These are phyloP conservation scores for Colletotrichum sp. DNA, from an alignment of 2,329 filamentous ascomycete species.

Conservation along the genomic window DNA sequence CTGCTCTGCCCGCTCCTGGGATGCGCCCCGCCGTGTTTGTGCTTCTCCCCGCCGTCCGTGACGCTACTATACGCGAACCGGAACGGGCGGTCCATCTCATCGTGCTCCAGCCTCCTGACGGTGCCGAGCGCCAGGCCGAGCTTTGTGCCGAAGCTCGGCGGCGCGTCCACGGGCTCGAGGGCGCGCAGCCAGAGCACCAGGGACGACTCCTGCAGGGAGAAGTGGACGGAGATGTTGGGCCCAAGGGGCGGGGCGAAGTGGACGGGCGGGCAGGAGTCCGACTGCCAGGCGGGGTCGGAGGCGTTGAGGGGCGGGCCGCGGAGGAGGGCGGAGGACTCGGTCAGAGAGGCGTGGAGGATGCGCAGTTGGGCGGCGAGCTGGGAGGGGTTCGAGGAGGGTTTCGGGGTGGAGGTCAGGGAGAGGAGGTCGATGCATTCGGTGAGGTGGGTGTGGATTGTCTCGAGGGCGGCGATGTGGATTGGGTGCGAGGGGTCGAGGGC, in stretches of 20 bases:
- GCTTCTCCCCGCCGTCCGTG: slow-evolving; percentile 24
- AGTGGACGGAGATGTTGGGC: slow-evolving; percentile 74
- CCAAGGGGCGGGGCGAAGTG: slow-evolving; percentile 53
- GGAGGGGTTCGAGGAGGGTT: slow-evolving; percentile 62
- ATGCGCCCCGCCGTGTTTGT: slow-evolving; percentile 11
- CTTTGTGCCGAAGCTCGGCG: slow-evolving; percentile 66
- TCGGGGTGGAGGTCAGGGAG: slow-evolving; percentile 57
- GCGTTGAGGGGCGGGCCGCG: slow-evolving; percentile 55
- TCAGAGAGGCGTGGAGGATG: slow-evolving; percentile 58
- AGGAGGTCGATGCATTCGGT: slow-evolving; percentile 85
- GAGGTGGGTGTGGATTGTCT: slow-evolving; percentile 75
- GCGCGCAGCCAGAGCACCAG: slow-evolving; percentile 74
- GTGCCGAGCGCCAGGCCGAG: slow-evolving; percentile 74
- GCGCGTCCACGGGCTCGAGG: slow-evolving; percentile 70
- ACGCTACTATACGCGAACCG: slow-evolving; percentile 51
- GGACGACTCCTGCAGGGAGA: slow-evolving; percentile 72
- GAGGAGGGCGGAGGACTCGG: slow-evolving; percentile 56
- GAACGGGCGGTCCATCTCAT: slow-evolving; percentile 82
- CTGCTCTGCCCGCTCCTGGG: neutral
- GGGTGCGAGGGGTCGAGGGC: slow-evolving; percentile 52
- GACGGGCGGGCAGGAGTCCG: slow-evolving; percentile 44
- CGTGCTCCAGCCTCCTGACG: slow-evolving; percentile 69
- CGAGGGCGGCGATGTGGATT: slow-evolving; percentile 72
- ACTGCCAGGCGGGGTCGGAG: slow-evolving; percentile 48
- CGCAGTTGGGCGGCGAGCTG: slow-evolving; percentile 62